Conservation (phyloP, 2,329 filamentous ascomycete species). For the Arachnomyces sp. region DNA sequence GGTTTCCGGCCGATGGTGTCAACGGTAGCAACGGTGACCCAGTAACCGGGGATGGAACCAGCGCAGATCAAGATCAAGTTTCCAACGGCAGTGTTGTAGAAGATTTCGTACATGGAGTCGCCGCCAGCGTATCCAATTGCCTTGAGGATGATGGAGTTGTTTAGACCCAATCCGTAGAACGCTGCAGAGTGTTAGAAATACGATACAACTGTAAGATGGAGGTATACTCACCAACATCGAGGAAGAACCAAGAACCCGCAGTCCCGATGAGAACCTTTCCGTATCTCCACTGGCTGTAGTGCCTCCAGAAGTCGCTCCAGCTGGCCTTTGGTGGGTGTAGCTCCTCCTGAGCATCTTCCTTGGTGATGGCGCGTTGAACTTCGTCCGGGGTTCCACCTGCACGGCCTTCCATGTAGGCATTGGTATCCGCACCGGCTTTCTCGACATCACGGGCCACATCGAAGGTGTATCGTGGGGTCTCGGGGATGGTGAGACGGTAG, state of each 20-base stretch:
- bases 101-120: conserved; percentile 55
- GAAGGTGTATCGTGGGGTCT: conserved; percentile 82
- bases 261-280: conserved; percentile 67
- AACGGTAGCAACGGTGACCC: conserved; percentile 66
- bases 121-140: conserved; percentile 64
- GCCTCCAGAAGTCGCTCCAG: conserved; percentile 60
- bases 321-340: conserved; percentile 62
- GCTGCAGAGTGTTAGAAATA: conserved; percentile 32
- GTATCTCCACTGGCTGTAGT: conserved; percentile 66
- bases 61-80: conserved; percentile 73
- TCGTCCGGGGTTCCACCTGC: conserved; percentile 58
- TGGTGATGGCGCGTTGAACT: conserved; percentile 52
- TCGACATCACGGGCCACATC: conserved; percentile 68
- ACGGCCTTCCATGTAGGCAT: conserved; percentile 63
- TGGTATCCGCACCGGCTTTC: conserved; percentile 63
- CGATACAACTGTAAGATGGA: conserved; percentile 27
- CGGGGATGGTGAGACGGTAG: conserved; percentile 78
- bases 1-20: conserved; percentile 70
- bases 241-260: conserved; percentile 75
- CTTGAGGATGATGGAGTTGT: conserved; percentile 63
- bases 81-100: conserved; percentile 67
- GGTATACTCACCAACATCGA: conserved; percentile 48
- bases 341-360: conserved; percentile 45
- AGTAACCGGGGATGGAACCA: conserved; percentile 73
- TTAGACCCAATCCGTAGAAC: conserved; percentile 63